These are phyloP conservation scores for Mortierella sp. DNA, from an alignment of 371 early-diverging fungal genomes.

Conservation along the genomic window DNA sequence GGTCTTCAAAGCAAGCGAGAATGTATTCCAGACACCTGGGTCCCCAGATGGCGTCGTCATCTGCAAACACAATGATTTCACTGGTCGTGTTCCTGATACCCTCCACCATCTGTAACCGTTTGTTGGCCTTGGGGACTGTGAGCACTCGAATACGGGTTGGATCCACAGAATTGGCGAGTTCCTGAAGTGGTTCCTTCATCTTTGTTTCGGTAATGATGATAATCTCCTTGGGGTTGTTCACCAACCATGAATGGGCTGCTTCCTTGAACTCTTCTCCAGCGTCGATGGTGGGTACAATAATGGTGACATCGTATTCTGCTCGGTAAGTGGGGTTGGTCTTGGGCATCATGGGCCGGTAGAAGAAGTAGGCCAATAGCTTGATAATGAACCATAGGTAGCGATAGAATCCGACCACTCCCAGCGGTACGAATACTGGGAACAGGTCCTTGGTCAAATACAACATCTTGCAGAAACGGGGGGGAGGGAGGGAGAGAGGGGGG, in stretches of 20 bases:
- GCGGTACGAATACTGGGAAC: conserved; percentile 76
- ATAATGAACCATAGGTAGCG: conserved; percentile 77
- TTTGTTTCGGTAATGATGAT: conserved; percentile 68
- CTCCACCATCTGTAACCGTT: conserved; percentile 78
- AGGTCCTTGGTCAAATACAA: conserved; percentile 78
- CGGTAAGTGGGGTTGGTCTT: conserved; percentile 63
- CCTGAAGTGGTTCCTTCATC: conserved; percentile 62
- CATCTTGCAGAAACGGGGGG: conserved; percentile 55
- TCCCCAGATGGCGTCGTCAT: conserved; percentile 80
- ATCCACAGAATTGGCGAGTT: conserved; percentile 59
- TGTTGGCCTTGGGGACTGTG: conserved; percentile 70
- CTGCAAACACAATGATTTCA: conserved; percentile 79
- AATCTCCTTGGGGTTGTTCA: conserved; percentile 72
- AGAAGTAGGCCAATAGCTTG: conserved; percentile 66
- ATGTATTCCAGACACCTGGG: conserved; percentile 71
- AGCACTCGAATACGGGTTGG: conserved; percentile 60
- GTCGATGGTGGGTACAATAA: conserved; percentile 82
- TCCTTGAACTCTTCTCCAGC: conserved; percentile 79
- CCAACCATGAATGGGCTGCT: conserved; percentile 75
- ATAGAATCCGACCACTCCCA: conserved; percentile 80
- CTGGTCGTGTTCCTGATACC: conserved; percentile 73
- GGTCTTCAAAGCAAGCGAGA: conserved; percentile 80
- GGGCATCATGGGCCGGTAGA: conserved; percentile 65
- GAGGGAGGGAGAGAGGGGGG: neutral
- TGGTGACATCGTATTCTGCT: conserved; percentile 72